A percentile compares a stretch with the other conserved stretches of the same genome.
phyloP scores from a whole-genome alignment of 1,284 basidiomycete species.

The Tilletia horrida region DNA sequence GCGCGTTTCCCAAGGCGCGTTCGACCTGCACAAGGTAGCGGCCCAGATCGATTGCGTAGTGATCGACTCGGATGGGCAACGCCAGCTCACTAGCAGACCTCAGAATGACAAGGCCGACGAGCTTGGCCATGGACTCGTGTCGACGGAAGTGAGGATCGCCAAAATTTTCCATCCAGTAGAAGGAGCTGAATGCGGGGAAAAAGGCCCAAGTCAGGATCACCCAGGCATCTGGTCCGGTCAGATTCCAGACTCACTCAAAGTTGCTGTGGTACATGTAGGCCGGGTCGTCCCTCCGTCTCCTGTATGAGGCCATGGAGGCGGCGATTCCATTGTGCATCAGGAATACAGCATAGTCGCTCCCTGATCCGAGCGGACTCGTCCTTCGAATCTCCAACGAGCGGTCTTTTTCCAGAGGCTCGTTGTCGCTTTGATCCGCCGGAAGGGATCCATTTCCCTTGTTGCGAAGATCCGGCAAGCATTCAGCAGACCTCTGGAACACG shows the following conservation, averaged over 20 bases:
- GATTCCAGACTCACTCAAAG: constrained; percentile 66
- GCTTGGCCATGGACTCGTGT: constrained; percentile 68
- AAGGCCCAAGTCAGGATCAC: too few relatives aligned
- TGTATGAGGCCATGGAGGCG: constrained; percentile 53
- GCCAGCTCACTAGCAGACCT: constrained; percentile 64
- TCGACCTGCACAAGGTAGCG: constrained; percentile 34
- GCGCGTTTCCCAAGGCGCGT: constrained; percentile 21
- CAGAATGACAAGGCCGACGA: constrained; percentile 59
- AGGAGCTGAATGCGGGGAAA: constrained; percentile 52
- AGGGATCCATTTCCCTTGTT: constrained; percentile 21
- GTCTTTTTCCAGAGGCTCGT: constrained; percentile 8
- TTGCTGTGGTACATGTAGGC: constrained; percentile 71
- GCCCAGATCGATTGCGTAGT: constrained; percentile 35
- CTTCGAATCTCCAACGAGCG: constrained; percentile 10
- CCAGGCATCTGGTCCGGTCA: not conserved
- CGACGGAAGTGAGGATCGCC: constrained; percentile 73
- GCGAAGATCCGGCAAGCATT: constrained; percentile 59
- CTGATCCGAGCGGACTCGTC: constrained; percentile 57
- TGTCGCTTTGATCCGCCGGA: constrained; percentile 61
- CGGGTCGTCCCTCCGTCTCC: constrained; percentile 59
- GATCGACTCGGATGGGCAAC: constrained; percentile 70
- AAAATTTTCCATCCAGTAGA: constrained; percentile 70
- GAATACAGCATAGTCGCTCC: constrained; percentile 72
- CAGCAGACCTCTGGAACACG: constrained; percentile 67
- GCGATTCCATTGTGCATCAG: constrained; percentile 59